Base-by-base conservation (phyloP, 2,329 filamentous ascomycete genomes). In the Cladophialophora yegresii region DNA sequence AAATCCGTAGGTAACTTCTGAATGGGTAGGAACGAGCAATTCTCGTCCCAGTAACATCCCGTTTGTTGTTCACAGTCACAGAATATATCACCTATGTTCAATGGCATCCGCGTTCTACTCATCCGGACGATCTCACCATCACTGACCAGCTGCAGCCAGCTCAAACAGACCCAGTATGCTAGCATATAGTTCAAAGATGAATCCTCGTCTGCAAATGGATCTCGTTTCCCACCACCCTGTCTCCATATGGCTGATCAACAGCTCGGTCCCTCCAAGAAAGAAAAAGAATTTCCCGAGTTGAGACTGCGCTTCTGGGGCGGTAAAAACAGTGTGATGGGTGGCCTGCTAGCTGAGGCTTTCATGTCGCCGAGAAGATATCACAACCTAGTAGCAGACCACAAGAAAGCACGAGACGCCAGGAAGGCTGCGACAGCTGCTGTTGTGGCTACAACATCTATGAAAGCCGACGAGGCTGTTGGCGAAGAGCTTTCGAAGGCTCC, bases 241-340 rank as follows among this genome's bases (percentile, higher is more conserved):
- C 20, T 30, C 20, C 16, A 33, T 3, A 33, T 54, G 28, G 3
- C 4, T 30, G 16, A 4, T 33, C 2, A 10, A 20, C 13, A 54
- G 3, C 6, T 30, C 4, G 16, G 4, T 32, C 4, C 16, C 28
- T 4, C 12, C 2, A 54, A 54, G 26, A 54, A 13, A 33, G 51
- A 54, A 20, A 30, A 30, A 10, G 12, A 12, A 28, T 22, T 30
- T 33, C 23, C 26, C 16, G 28, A 54, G 3, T 30, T 30, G 12
- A 28, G 20, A 30, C 51, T 54, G 8, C 23, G 28, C 51, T 54
- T 54, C 51, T 54, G 26, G 51, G 28, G 51, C 8, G 51, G 51
- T 20, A 20, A 9, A n/a, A 32, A 54, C 28, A 54, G 23, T 33
- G 51, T 22, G 26, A 54, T 54, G 28, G 28, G 51, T 32, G 51